These are phyloP conservation scores for Globisporangium ultimum DNA, from an alignment of 352 stramenopile species.

Conservation along the genomic window DNA sequence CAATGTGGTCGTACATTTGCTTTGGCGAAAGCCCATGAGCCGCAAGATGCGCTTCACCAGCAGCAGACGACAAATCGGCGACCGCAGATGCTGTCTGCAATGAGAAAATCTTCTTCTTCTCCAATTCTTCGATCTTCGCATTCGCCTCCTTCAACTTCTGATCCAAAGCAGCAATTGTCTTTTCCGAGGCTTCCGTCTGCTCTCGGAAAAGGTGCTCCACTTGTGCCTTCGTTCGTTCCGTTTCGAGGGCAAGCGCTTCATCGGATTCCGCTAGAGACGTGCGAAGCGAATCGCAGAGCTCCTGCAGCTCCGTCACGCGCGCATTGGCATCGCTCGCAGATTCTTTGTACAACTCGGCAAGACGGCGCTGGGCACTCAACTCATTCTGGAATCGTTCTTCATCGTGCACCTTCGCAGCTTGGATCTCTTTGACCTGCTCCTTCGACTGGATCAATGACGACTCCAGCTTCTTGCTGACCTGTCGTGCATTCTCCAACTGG, in stretches of 20 bases:
- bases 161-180: conserved; percentile 51
- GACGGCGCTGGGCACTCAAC: conserved; percentile 57
- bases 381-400: conserved; percentile 69
- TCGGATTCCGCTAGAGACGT: conserved; percentile 57
- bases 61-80: conserved; percentile 55
- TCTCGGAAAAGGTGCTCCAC: conserved; percentile 76
- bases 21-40: conserved; percentile 77
- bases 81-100: conserved; percentile 51
- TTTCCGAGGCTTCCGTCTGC: conserved; percentile 52
- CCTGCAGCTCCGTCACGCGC: conserved; percentile 53
- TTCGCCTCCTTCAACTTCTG: conserved; percentile 51
- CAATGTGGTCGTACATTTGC: conserved; percentile 87
- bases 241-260: conserved; percentile 56
- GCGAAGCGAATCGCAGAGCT: conserved; percentile 49
- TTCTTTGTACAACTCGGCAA: conserved; percentile 75
- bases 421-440: conserved; percentile 67
- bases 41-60: conserved; percentile 59
- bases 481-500: conserved; percentile 56
- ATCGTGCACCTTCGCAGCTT: conserved; percentile 53
- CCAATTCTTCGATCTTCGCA: conserved; percentile 47
- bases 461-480: conserved; percentile 69
- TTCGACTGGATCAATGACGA: conserved; percentile 55
- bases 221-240: conserved; percentile 60
- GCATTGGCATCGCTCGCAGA: conserved; percentile 49
- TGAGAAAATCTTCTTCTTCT: conserved; percentile 60